Evolutionary conservation across 305 asterid genomes (phyloP).

Genomic region (Withania somnifera): DNA sequence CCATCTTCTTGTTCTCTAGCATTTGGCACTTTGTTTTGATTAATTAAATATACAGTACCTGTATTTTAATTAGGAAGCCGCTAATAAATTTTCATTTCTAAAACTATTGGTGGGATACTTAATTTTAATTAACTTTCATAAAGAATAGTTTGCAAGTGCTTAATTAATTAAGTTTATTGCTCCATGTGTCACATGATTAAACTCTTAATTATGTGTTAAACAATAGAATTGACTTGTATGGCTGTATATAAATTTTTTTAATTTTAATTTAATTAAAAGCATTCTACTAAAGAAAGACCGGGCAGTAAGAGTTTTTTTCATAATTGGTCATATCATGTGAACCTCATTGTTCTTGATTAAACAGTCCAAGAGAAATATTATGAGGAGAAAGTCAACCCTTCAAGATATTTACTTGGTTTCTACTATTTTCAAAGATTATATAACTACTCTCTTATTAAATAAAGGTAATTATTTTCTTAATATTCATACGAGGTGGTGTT

Average conservation of each 20-base stretch:
- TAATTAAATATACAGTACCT: conserved; percentile 4
- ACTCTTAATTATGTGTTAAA: background rate
- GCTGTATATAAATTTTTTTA: background rate
- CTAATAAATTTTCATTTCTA: background rate
- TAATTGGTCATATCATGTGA: background rate
- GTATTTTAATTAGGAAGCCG: background rate
- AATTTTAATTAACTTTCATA: background rate
- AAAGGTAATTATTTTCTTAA: background rate
- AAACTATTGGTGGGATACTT: background rate
- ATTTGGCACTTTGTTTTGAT: conserved; percentile 16
- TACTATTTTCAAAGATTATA: background rate
- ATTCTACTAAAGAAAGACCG: background rate
- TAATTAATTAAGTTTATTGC: background rate
- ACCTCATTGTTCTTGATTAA: background rate
- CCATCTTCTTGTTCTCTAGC: conserved; percentile 8
- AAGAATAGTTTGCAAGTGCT: background rate
- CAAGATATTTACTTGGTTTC: background rate
- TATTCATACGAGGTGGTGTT: no score
- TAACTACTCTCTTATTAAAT: background rate
- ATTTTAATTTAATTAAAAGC: background rate
- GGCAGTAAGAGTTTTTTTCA: background rate
- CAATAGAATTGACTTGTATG: background rate
- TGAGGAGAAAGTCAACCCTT: background rate
- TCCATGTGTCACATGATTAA: background rate
- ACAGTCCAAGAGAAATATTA: background rate